phyloP scores from a whole-genome alignment of 495 filamentous ascomycete genomes.

The Amorphotheca resinae region DNA sequence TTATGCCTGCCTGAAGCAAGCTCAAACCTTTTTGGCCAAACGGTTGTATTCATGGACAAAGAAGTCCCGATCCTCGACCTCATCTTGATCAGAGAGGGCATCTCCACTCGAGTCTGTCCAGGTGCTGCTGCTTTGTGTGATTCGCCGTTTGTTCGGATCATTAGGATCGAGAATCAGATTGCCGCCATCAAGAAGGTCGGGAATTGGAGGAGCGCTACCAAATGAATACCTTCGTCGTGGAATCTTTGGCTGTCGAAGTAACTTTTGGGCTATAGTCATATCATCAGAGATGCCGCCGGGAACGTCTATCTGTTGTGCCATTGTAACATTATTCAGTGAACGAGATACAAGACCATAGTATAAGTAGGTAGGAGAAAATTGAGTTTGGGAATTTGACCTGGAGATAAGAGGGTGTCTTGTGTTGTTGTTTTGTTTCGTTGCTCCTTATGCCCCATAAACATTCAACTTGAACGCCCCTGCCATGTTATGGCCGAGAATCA shows the following conservation, averaged over 20 bases:
- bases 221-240: constrained; percentile 8
- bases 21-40: constrained; percentile 35
- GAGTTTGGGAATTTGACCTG: constrained; percentile 9
- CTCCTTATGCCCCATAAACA: no score
- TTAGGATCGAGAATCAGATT: no score
- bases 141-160: constrained; percentile 4
- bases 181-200: no score
- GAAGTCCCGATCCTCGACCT: constrained; percentile 24
- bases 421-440: no score
- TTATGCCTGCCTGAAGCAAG: neutral
- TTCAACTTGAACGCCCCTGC: no score
- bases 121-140: constrained; percentile 13
- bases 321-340: constrained; percentile 14
- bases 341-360: constrained; percentile 18
- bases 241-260: constrained; percentile 8
- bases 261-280: constrained; percentile 11
- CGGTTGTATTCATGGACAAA: constrained; percentile 43
- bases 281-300: constrained; percentile 7
- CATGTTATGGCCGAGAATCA: no score
- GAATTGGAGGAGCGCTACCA: neutral
- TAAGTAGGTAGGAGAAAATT: constrained; percentile 10
- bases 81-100: constrained; percentile 25
- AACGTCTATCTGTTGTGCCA: neutral
- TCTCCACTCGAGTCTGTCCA: constrained; percentile 17
- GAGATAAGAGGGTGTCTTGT: no score